A percentile compares a stretch with the other conserved stretches of the same genome.
phyloP scores from a whole-genome alignment of 108 stramenopile genomes.

The Craspedostauros australis region DNA sequence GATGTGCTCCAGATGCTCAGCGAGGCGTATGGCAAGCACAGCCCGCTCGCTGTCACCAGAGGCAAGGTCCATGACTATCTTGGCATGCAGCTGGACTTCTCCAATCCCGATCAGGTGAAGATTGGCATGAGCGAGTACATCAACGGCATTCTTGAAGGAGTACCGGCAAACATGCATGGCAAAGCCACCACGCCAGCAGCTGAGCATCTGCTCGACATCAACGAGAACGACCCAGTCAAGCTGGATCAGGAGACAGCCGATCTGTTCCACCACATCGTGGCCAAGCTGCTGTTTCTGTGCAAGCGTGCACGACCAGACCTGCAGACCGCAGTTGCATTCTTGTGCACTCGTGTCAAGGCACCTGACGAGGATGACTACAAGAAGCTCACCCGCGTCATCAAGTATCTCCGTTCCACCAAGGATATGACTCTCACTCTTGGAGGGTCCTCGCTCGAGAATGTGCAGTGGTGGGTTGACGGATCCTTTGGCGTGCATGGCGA shows the following conservation, averaged over 20 bases:
- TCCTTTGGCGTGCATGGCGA: constrained; percentile 42
- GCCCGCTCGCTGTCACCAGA: constrained; percentile 3
- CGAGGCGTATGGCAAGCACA: neutral
- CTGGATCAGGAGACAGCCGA: too few relatives aligned
- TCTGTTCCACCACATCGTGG: constrained; percentile 5
- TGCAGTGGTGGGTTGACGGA: constrained; percentile 47
- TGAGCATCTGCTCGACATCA: constrained; percentile 18
- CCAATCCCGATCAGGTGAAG: constrained; percentile 4
- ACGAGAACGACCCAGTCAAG: too few relatives aligned
- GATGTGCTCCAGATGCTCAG: constrained; percentile 8
- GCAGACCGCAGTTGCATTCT: constrained; percentile 31
- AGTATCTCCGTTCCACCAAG: constrained; percentile 27
- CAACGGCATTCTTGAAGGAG: constrained; percentile 13
- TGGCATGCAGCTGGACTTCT: constrained; percentile 39
- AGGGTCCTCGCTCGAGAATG: constrained; percentile 1
- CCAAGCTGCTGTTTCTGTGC: constrained; percentile 26
- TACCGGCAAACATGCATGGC: constrained; percentile 9
- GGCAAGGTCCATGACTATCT: constrained; percentile 39
- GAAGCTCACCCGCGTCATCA: constrained; percentile 28
- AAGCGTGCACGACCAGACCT: constrained; percentile 36
- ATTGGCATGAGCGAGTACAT: constrained; percentile 28
- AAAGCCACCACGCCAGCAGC: constrained; percentile 11
- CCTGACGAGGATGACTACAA: constrained; percentile 46
- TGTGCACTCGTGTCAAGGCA: constrained; percentile 31
- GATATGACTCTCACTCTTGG: constrained; percentile 16